Evolutionary conservation across 176 grass and related monocot species (phyloP).

Genomic region (Pontederia crassipes): DNA sequence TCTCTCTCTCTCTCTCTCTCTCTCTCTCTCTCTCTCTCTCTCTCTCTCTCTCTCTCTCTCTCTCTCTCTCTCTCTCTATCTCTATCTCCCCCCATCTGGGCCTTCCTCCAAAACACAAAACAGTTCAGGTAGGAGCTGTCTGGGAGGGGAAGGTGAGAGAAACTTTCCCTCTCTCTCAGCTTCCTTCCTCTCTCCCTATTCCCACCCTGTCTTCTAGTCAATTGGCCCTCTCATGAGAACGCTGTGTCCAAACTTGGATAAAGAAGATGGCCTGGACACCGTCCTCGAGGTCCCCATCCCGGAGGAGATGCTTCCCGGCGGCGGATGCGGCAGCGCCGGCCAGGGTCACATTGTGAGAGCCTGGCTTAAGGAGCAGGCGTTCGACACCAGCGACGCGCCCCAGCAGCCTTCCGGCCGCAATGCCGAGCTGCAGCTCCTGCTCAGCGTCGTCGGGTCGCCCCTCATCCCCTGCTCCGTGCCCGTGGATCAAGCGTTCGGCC

Average conservation of each 20-base stretch:
- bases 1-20: too few species aligned
- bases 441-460: slow-evolving; percentile 3
- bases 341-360: background rate
- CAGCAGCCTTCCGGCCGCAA: background rate
- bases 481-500: background rate
- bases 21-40: too few species aligned
- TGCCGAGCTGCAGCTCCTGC: slow-evolving; percentile 1
- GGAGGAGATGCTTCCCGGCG: slow-evolving; percentile 8
- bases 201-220: background rate
- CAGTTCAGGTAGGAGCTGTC: too few species aligned
- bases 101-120: too few species aligned
- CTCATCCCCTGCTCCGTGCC: background rate
- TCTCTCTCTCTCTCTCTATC: too few species aligned
- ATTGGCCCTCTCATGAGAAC: background rate
- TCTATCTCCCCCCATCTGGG: too few species aligned
- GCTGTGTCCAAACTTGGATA: slow-evolving; percentile 9
- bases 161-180: too few species aligned
- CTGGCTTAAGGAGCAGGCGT: slow-evolving; percentile 1
- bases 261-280: slow-evolving; percentile 3
- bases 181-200: too few species aligned
- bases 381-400: background rate
- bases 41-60: too few species aligned
- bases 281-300: slow-evolving; percentile 14
- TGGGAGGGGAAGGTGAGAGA: too few species aligned
- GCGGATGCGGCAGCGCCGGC: too few species aligned